Percentiles rank a stretch among this genome's conserved stretches.
Evolutionary conservation across 108 stramenopile species (phyloP).

Genomic region (Aurantiochytrium sp.): DNA sequence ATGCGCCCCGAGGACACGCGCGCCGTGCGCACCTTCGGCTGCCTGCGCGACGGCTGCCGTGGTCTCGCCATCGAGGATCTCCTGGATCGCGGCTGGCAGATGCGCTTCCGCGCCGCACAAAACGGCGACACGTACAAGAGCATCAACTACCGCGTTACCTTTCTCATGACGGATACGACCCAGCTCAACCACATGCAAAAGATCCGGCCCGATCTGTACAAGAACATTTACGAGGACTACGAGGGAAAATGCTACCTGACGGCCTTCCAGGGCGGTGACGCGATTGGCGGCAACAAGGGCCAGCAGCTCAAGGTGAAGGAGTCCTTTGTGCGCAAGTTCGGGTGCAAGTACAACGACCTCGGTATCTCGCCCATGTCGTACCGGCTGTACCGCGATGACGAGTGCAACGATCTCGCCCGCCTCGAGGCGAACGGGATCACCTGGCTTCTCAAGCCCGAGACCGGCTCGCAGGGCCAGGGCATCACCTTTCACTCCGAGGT

Average conservation of each 20-base stretch:
- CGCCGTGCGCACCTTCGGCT: constrained; percentile 11
- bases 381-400: constrained; percentile 17
- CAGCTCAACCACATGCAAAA: constrained; percentile 28
- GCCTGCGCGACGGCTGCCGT: constrained; percentile 29
- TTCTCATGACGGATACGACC: neutral
- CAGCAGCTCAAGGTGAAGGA: constrained; percentile 35
- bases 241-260: constrained; percentile 13
- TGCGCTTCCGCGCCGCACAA: constrained; percentile 24
- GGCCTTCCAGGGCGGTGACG: constrained; percentile 21
- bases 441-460: constrained; percentile 31
- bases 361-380: constrained; percentile 32
- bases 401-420: neutral
- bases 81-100: constrained; percentile 13
- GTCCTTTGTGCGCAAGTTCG: neutral
- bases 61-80: constrained; percentile 27
- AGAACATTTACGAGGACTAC: constrained; percentile 27
- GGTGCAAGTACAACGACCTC: constrained; percentile 28
- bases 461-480: constrained; percentile 23
- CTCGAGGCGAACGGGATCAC: constrained; percentile 6
- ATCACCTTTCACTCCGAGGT: constrained; percentile 27
- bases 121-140: constrained; percentile 9
- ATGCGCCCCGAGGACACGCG: constrained; percentile 28
- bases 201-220: constrained; percentile 10
- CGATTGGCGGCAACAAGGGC: constrained; percentile 22
- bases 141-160: constrained; percentile 29